phyloP scores from a whole-genome alignment of 2,329 filamentous ascomycete species.

The Fragosphaeria purpurea region DNA sequence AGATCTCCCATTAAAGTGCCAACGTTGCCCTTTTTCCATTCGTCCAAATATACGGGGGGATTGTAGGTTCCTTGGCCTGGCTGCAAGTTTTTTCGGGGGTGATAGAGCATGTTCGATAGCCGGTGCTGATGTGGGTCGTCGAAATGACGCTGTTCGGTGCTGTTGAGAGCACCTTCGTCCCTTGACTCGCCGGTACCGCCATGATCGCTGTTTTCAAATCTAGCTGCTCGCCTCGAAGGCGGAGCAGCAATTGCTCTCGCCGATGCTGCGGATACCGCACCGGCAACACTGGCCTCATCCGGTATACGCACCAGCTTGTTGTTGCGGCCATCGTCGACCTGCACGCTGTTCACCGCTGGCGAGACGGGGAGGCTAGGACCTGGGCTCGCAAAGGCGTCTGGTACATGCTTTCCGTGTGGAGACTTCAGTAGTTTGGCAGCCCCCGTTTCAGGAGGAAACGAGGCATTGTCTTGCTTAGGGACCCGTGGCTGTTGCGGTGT shows the following conservation, averaged over 20 bases:
- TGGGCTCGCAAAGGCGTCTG: background rate
- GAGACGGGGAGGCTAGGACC: background rate
- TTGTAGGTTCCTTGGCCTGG: conserved; percentile 49
- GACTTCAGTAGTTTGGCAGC: conserved; percentile 15
- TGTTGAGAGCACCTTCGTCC: no score
- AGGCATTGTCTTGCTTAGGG: no score
- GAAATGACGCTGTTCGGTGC: conserved; percentile 16
- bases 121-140: conserved; percentile 22
- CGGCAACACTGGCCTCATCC: background rate
- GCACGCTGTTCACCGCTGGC: background rate
- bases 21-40: conserved; percentile 61
- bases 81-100: conserved; percentile 28
- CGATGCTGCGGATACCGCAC: conserved; percentile 2
- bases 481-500: no score
- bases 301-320: background rate
- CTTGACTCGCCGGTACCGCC: no score
- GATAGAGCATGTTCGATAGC: conserved; percentile 33
- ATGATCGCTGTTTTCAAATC: conserved; percentile 16
- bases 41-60: conserved; percentile 51
- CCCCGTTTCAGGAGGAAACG: background rate
- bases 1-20: conserved; percentile 49
- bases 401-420: conserved; percentile 11
- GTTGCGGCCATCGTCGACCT: background rate
- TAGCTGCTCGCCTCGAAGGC: conserved; percentile 11
- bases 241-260: conserved; percentile 1